Conservation (phyloP, 2,329 filamentous ascomycete genomes). For the Ceratocystis eucalypticola region DNA sequence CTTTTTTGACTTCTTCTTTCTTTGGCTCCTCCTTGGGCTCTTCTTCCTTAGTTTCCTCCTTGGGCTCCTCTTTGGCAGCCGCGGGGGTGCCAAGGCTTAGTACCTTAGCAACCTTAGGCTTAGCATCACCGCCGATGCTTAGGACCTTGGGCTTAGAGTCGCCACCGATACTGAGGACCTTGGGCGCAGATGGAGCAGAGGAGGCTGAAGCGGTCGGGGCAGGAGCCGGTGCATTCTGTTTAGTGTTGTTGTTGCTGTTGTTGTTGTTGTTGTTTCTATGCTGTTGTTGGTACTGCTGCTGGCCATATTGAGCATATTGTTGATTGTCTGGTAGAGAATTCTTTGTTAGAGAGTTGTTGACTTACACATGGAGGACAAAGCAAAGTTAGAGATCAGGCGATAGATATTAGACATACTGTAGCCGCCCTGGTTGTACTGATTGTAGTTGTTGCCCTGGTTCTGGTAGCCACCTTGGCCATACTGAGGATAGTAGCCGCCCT, state of each 20-base stretch:
- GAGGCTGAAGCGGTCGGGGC: conserved; percentile 32
- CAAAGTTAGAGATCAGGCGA: conserved; percentile 2
- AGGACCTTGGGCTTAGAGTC: conserved; percentile 54
- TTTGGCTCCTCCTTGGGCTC: conserved; percentile 25
- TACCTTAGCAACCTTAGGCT: conserved; percentile 36
- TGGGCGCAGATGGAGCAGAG: conserved; percentile 36
- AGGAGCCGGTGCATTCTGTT: conserved; percentile 36
- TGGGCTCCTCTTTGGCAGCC: conserved; percentile 21
- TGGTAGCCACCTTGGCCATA: conserved; percentile 26
- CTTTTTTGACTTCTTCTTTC: conserved; percentile 36
- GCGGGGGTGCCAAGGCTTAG: conserved; percentile 30
- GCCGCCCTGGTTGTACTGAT: conserved; percentile 37
- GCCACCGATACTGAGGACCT: conserved; percentile 55
- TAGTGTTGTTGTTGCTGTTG: conserved; percentile 29
- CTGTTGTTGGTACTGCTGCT: conserved; percentile 40
- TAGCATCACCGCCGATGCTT: conserved; percentile 52
- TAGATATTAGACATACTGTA: conserved; percentile 24
- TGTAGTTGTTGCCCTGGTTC: conserved; percentile 32
- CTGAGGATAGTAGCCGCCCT: conserved; percentile 31
- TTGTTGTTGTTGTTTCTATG: conserved; percentile 29
- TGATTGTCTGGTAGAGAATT: conserved; percentile 15
- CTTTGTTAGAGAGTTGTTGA: not conserved
- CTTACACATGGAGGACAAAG: not conserved
- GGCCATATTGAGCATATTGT: conserved; percentile 30
- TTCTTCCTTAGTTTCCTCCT: conserved; percentile 15